These are phyloP conservation scores for Eucalyptus fibrosa DNA, from an alignment of 345 rosid species.

Conservation along the genomic window DNA sequence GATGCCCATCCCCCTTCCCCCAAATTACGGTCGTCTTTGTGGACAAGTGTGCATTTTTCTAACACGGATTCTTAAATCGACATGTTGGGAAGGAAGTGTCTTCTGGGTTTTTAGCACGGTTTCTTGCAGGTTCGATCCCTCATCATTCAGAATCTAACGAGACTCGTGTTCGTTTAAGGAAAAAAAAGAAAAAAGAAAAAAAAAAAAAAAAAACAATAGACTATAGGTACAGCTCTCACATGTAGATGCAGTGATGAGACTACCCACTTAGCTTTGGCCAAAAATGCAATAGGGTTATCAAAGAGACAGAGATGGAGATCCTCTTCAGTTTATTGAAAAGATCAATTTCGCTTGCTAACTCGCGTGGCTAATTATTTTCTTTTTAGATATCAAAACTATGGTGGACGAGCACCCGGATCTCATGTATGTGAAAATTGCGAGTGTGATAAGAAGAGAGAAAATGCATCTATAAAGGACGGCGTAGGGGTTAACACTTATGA, in stretches of 20 bases:
- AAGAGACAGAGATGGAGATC: not conserved
- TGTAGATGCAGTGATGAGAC: not conserved
- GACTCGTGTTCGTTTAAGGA: not conserved
- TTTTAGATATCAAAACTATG: not conserved
- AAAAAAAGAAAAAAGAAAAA: accelerated
- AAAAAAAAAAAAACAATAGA: not conserved
- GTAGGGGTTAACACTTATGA: not conserved
- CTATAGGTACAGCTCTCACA: not conserved
- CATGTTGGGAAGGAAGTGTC: not conserved
- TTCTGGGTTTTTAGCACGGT: not conserved
- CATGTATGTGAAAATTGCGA: not conserved
- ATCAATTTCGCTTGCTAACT: not conserved
- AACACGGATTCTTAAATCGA: not conserved
- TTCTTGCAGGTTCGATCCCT: not conserved
- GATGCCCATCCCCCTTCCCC: not conserved
- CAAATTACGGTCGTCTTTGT: constrained; percentile 16
- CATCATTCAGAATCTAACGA: not conserved
- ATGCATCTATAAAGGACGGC: not conserved
- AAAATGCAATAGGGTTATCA: not conserved
- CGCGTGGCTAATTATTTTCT: not conserved
- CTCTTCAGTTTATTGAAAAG: not conserved
- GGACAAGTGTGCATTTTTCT: not conserved
- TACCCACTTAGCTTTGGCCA: not conserved
- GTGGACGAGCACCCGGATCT: not conserved
- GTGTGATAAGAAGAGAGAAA: not conserved